Evolutionary conservation across 2,329 filamentous ascomycete species (phyloP), one percentile per base, ranked within the genome.

Genomic region (Botrytis cinerea): DNA sequence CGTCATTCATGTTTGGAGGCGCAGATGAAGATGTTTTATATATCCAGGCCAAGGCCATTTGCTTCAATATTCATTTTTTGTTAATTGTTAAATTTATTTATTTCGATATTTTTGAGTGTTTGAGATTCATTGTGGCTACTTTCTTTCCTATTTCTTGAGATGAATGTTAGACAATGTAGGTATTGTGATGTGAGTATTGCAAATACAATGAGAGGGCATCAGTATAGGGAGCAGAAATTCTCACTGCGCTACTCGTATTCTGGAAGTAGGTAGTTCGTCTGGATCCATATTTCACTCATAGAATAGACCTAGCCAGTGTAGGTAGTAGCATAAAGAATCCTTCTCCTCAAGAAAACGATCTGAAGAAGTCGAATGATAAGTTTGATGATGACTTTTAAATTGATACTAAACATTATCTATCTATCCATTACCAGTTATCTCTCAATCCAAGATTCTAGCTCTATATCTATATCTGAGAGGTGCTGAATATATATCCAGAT

Each of bases 31-130:
- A 32, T 12, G 16, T 32, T 28, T 43, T 68, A 43, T 69, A 69
- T 57, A 69, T 69, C 48, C 40, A 40, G 66, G 66, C 66, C 48
- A 22, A 40, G 66, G 48, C 66, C 66, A 69, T 51, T 57, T 69
- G 66, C 38, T 38, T 38, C 38, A 38, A 38, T 38, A 9, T 38
- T 9, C 38, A 38, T 9, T 6, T 38, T 38, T 38, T 38, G 28
- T 57, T 32, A 32, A 32, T 68, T n/a, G n/a, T 32, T 43, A 32
- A 69, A 45, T 32, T 18, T 32, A 32, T 25, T 18, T 43, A 57
- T 28, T 57, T 25, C 6, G 4, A 12, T 7, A 46, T 22, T 32
- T 46, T 32, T 3, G 0, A 32, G n/a, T 45, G 8, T 61, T 1
- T 16, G 32, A 25, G 20, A 20, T 35, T 18, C 20, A 4, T 10